Conservation (phyloP, 352 stramenopile species). For the Phytophthora pisi region DNA sequence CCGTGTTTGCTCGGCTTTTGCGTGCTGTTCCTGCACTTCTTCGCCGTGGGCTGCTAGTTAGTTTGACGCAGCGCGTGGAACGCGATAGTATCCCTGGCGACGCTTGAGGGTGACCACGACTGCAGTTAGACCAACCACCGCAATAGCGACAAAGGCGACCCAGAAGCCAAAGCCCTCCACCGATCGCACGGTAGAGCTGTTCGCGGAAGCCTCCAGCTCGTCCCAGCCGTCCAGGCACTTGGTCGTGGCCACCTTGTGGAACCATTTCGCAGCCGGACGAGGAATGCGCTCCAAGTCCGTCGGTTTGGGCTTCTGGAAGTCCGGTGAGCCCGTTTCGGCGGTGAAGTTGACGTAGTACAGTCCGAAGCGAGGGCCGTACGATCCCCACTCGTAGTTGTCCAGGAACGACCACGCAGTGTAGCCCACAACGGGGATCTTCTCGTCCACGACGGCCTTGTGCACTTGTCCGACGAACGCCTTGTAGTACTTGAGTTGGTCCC, state of each 20-base stretch:
- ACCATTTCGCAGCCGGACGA: slow-evolving; percentile 44
- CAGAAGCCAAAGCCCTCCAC: slow-evolving; percentile 20
- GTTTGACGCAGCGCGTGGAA: slow-evolving; percentile 5
- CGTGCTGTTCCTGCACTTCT: no score
- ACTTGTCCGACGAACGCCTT: slow-evolving; percentile 28
- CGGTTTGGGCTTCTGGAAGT: slow-evolving; percentile 5
- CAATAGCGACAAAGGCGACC: slow-evolving; percentile 6
- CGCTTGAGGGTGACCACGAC: slow-evolving; percentile 20
- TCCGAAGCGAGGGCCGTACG: slow-evolving; percentile 39
- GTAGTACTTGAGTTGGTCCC: slow-evolving; percentile 34
- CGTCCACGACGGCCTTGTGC: slow-evolving; percentile 38
- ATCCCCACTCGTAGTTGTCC: slow-evolving; percentile 31
- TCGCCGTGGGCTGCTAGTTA: not conserved
- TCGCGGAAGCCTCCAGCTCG: slow-evolving; percentile 5
- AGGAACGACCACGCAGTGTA: slow-evolving; percentile 28
- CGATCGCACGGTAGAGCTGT: slow-evolving; percentile 3
- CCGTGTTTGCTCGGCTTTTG: no score
- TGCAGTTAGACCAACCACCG: slow-evolving; percentile 10
- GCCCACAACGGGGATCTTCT: slow-evolving; percentile 27
- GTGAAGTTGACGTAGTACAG: slow-evolving; percentile 41
- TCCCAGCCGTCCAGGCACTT: slow-evolving; percentile 20
- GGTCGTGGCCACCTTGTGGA: slow-evolving; percentile 16
- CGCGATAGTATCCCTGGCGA: slow-evolving; percentile 17
- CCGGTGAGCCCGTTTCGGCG: slow-evolving; percentile 9
- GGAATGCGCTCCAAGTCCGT: slow-evolving; percentile 37